Percentiles rank a stretch among this genome's conserved stretches.
These are phyloP conservation scores for Leccinum truebloodii DNA, from an alignment of 768 basidiomycete genomes.

Conservation along the genomic window DNA sequence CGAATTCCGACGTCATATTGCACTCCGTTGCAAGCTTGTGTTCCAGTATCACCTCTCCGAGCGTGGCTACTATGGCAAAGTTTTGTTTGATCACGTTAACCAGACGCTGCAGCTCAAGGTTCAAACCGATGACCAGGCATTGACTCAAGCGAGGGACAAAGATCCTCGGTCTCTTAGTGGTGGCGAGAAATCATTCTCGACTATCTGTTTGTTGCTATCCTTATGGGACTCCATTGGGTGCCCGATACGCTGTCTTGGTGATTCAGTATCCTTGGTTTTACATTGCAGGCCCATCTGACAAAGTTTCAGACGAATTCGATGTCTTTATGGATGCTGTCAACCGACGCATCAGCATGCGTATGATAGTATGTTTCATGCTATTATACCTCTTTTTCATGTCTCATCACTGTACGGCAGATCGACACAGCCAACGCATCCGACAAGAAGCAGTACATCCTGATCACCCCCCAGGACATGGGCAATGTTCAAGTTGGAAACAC, in stretches of 20 bases:
- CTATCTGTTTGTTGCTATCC: constrained; percentile 89
- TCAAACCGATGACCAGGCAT: constrained; percentile 78
- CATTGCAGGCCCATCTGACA: constrained; percentile 13
- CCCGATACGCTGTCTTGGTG: constrained; percentile 89
- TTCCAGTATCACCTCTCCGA: constrained; percentile 82
- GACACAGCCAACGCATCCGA: constrained; percentile 86
- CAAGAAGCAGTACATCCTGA: constrained; percentile 91
- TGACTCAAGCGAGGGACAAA: constrained; percentile 70
- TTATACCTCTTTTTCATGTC: background rate
- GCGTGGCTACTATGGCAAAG: constrained; percentile 88
- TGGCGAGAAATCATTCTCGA: constrained; percentile 97
- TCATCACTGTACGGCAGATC: constrained; percentile 49
- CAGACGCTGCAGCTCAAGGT: constrained; percentile 72
- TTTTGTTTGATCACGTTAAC: constrained; percentile 77
- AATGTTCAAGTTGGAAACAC: constrained; percentile 65
- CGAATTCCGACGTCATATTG: constrained; percentile 85
- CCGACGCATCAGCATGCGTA: constrained; percentile 89
- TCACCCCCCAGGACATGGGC: constrained; percentile 94
- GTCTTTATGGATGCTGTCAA: constrained; percentile 97
- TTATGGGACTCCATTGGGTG: constrained; percentile 96
- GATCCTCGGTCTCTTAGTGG: constrained; percentile 87
- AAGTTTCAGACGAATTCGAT: constrained; percentile 83
- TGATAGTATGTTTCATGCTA: constrained; percentile 64
- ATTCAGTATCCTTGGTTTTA: constrained; percentile 17
- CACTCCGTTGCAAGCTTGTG: constrained; percentile 80